A percentile compares a stretch with the other conserved stretches of the same genome.
These are phyloP conservation scores for Blumeria hordei DNA, from an alignment of 2,329 filamentous ascomycete species.

Conservation along the genomic window DNA sequence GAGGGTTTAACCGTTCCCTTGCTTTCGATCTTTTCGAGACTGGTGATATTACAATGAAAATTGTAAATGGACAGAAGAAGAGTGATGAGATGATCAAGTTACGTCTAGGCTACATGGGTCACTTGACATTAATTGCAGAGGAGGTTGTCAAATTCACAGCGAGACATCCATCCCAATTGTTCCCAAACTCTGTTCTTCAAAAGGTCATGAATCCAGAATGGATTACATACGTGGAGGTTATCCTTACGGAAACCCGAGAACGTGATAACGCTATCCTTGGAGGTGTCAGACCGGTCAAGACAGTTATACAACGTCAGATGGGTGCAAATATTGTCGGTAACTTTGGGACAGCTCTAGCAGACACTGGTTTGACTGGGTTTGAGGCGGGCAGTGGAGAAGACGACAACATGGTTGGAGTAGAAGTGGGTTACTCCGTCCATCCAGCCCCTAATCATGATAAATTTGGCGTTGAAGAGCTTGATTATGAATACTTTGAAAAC, in stretches of 20 bases:
- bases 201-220: constrained; percentile 75
- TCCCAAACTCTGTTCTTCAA: constrained; percentile 65
- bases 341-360: constrained; percentile 46
- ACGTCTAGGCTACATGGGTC: constrained; percentile 93
- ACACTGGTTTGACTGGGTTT: constrained; percentile 67
- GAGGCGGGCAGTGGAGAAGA: constrained; percentile 91
- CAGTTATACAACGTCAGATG: constrained; percentile 45
- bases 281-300: constrained; percentile 77
- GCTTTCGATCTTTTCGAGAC: constrained; percentile 85
- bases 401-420: constrained; percentile 42
- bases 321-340: constrained; percentile 30
- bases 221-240: constrained; percentile 87
- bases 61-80: constrained; percentile 69
- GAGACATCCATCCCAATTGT: constrained; percentile 65
- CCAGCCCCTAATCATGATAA: constrained; percentile 16
- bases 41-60: constrained; percentile 70
- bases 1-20: constrained; percentile 71
- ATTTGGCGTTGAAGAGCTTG: constrained; percentile 16
- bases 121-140: constrained; percentile 87
- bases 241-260: constrained; percentile 78
- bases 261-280: constrained; percentile 96
- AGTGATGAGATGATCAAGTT: constrained; percentile 70
- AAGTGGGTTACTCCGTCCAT: constrained; percentile 29
- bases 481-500: constrained; percentile 16
- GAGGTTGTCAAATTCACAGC: constrained; percentile 98